phyloP scores from a whole-genome alignment of 1,284 basidiomycete genomes.

The Ustilago shanxiensis region DNA sequence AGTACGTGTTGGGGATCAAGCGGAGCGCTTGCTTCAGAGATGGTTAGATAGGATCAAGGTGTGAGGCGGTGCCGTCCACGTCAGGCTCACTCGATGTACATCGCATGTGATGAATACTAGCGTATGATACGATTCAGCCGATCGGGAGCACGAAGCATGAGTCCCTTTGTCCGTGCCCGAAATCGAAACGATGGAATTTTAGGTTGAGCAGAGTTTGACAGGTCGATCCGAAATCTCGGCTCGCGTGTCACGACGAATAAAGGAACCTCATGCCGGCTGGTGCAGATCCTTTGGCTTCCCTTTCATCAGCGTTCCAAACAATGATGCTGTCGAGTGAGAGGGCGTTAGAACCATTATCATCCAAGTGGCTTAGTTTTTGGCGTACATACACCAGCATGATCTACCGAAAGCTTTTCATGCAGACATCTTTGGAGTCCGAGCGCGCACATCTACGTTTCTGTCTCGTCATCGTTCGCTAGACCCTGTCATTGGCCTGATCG shows the following conservation, averaged over 20 bases:
- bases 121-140: no score
- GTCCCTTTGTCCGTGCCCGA: not conserved
- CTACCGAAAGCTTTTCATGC: not conserved
- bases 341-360: no score
- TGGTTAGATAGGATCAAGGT: not conserved
- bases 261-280: no score
- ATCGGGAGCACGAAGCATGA: no score
- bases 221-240: slow-evolving; percentile 11
- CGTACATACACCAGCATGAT: slow-evolving; percentile 9
- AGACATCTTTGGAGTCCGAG: not conserved
- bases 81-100: no score
- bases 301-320: not conserved
- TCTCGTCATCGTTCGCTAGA: not conserved
- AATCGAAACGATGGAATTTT: not conserved
- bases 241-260: slow-evolving; percentile 1
- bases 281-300: not conserved
- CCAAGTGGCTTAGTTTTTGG: not conserved
- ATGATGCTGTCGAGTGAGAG: not conserved
- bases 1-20: not conserved
- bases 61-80: not conserved
- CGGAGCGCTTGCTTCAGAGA: not conserved
- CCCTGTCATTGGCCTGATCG: slow-evolving; percentile 6
- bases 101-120: not conserved
- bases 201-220: slow-evolving; percentile 32
- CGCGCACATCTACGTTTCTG: not conserved